Percentiles rank a stretch among this genome's conserved stretches.
These are phyloP conservation scores for Piper longum DNA, from an alignment of 164 flowering plant species.

Conservation along the genomic window DNA sequence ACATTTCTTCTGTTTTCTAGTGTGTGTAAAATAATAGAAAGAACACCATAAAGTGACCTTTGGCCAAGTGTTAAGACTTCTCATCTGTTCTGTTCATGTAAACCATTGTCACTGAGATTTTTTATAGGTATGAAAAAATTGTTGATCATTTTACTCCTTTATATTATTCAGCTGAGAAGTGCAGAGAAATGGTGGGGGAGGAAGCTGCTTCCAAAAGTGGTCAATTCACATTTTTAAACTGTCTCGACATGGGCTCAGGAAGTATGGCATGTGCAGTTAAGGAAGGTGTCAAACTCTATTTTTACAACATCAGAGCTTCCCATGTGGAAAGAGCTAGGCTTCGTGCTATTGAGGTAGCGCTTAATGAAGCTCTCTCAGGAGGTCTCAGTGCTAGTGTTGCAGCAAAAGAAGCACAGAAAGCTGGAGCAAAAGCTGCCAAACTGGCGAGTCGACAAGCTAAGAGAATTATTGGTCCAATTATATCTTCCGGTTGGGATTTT, in stretches of 20 bases:
- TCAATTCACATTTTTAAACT: slow-evolving; percentile 50
- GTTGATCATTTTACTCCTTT: neutral
- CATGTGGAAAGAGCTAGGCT: slow-evolving; percentile 65
- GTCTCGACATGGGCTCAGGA: slow-evolving; percentile 37
- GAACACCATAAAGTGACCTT: no score
- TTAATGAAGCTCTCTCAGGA: slow-evolving; percentile 58
- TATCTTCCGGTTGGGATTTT: slow-evolving; percentile 91
- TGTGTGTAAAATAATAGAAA: no score
- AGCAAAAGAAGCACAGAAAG: slow-evolving; percentile 60
- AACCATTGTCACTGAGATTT: no score
- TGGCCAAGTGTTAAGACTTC: no score
- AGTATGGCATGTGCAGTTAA: slow-evolving; percentile 24
- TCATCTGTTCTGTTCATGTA: no score
- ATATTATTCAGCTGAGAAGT: slow-evolving; percentile 63
- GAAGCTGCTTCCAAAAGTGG: slow-evolving; percentile 80
- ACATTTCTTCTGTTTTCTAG: no score
- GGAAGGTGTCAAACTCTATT: slow-evolving; percentile 36
- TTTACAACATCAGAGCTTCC: slow-evolving; percentile 50
- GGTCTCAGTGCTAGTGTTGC: slow-evolving; percentile 57
- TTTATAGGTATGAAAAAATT: no score
- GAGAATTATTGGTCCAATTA: slow-evolving; percentile 79
- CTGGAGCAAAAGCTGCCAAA: slow-evolving; percentile 86
- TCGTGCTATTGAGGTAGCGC: slow-evolving; percentile 50
- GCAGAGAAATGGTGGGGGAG: slow-evolving; percentile 66
- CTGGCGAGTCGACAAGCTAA: slow-evolving; percentile 54